A percentile compares a stretch with the other conserved stretches of the same genome.
Conservation (phyloP, 441 rosid species). For the Brassica hybrid region DNA sequence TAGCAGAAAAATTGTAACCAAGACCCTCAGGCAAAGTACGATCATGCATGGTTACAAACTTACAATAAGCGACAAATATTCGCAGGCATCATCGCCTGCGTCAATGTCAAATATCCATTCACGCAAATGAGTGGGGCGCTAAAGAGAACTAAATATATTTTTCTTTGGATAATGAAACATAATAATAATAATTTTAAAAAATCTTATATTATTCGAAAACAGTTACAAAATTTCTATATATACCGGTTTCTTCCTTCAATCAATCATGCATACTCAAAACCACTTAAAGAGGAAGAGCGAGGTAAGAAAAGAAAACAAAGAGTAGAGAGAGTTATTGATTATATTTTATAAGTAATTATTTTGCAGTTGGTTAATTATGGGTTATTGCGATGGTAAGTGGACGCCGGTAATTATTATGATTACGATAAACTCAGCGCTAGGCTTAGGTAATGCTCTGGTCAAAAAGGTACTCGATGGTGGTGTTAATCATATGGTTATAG, state of each 20-base stretch:
- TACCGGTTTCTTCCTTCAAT: neutral
- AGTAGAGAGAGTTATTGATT: neutral
- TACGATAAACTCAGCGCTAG: constrained; percentile 33
- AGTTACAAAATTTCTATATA: neutral
- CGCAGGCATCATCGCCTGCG: neutral
- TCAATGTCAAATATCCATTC: neutral
- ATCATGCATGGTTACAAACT: neutral
- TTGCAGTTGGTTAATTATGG: constrained; percentile 5
- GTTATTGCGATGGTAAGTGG: constrained; percentile 45
- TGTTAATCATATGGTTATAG: constrained; percentile 45
- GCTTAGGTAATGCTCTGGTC: constrained; percentile 40
- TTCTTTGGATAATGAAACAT: neutral
- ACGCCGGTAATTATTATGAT: constrained; percentile 40
- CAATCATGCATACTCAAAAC: neutral
- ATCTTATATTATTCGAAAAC: neutral
- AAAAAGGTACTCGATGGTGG: constrained; percentile 45
- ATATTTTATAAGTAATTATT: neutral
- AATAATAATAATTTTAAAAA: neutral
- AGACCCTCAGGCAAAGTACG: neutral
- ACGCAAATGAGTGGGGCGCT: neutral
- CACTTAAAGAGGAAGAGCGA: neutral
- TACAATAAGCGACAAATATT: neutral
- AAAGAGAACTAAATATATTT: neutral
- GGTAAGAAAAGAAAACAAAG: neutral
- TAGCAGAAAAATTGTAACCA: neutral